These are phyloP conservation scores for Barbarea vulgaris DNA, from an alignment of 345 rosid species.

Conservation along the genomic window DNA sequence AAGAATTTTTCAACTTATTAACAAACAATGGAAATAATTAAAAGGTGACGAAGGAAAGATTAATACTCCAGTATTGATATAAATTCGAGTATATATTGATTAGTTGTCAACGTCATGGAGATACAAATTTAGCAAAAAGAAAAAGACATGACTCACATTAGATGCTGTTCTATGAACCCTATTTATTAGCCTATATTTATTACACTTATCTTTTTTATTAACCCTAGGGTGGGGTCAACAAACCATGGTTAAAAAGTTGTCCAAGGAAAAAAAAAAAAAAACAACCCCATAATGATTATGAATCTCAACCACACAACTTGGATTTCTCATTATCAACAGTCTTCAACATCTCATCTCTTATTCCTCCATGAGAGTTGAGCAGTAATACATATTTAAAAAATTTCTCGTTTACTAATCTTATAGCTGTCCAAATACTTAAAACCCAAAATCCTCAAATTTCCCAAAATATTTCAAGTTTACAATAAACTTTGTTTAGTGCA, in stretches of 20 bases:
- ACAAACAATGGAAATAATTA: neutral
- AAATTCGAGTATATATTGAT: conserved; percentile 11
- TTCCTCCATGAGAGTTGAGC: conserved; percentile 12
- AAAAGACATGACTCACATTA: conserved; percentile 40
- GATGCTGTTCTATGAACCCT: conserved; percentile 39
- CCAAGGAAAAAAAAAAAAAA: neutral
- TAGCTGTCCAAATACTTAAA: neutral
- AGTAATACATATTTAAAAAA: neutral
- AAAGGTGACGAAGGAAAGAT: neutral
- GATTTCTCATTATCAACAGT: conserved; percentile 55
- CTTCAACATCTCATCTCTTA: conserved; percentile 26
- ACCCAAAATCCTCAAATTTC: conserved; percentile 17
- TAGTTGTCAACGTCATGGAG: conserved; percentile 37
- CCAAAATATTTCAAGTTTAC: neutral
- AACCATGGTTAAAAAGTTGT: conserved; percentile 51
- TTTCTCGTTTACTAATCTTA: neutral
- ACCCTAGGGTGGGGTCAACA: conserved; percentile 49
- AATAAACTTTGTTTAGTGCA: conserved; percentile 28
- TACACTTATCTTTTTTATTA: conserved; percentile 42
- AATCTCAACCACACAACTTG: conserved; percentile 63
- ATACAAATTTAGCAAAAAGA: conserved; percentile 39
- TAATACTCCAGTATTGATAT: neutral
- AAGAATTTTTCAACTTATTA: neutral
- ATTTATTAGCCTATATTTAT: conserved; percentile 46
- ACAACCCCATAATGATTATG: conserved; percentile 40